Base-by-base conservation (phyloP, 2,329 filamentous ascomycete genomes). In the Myriangium duriaei region DNA sequence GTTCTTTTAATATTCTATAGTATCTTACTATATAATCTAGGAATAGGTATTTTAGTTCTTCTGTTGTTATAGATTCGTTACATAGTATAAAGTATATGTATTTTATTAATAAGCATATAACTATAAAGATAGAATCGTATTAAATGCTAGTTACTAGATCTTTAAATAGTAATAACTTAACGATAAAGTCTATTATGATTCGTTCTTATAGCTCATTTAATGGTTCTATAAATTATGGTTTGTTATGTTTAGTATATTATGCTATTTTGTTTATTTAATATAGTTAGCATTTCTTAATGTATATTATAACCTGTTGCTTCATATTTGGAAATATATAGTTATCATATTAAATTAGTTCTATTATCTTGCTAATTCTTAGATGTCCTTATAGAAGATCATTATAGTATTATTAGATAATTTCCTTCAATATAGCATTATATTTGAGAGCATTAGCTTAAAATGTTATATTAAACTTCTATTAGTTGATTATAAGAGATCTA, bases 11-110 rank as follows among this genome's bases (percentile, higher is more conserved):
- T 34, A 34, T 16, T 34, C 32, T 34, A 34, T 34, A 18, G 14
- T 19, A 13, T 17, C 30, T 32, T 11, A 45, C 10, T 6, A 45
- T 41, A 4, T 34, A 32, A 11, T 40, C 42, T 5, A 12, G 18
- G 4, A 41, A 17, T 1, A 34, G 17, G 24, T 11, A 41, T 13
- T 32, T 18, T 15, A 41, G 36, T 3, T 32, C 2, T 11, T 41
- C 32, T 5, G 30, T 2, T 15, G 21, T 35, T 15, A 32, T 5
- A 19, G 12, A 7, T 15, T 28, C 13, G 30, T 11, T 19, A 13
- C 3, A 6, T n/a, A 13, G 30, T 41, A 15, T 31, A 41, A 5
- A 26, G 26, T 11, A 30, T 16, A 12, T 35, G 28, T 29, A 34
- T 16, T 41, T 41, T 17, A 19, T 37, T 11, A 28, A 38, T 14